Conservation (phyloP, 441 rosid genomes). For the Hura crepitans region DNA sequence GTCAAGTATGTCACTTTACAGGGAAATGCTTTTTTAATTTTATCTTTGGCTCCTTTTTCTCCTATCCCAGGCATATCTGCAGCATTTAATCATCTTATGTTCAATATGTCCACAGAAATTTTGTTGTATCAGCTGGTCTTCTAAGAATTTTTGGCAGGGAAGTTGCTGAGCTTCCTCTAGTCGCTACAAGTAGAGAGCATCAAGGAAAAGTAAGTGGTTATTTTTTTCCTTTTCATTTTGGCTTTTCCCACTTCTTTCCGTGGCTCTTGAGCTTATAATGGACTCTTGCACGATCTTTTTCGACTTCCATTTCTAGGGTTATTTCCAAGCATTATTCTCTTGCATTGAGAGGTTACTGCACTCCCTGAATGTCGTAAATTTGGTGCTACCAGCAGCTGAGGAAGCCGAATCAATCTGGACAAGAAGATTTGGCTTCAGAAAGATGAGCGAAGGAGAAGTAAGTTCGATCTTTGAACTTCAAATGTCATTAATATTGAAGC, state of each 20-base stretch:
- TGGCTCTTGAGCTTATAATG: slow-evolving; percentile 8
- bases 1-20: slow-evolving; percentile 55
- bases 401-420: slow-evolving; percentile 96
- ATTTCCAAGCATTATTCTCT: slow-evolving; percentile 77
- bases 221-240: not conserved
- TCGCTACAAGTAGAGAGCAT: slow-evolving; percentile 80
- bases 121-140: slow-evolving; percentile 90
- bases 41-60: slow-evolving; percentile 5
- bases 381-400: slow-evolving; percentile 96
- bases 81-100: slow-evolving; percentile 14
- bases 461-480: slow-evolving; percentile 20
- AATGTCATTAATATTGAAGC: not conserved
- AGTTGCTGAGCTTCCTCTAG: slow-evolving; percentile 98
- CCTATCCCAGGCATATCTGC: not conserved
- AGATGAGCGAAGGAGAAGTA: slow-evolving; percentile 66
- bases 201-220: slow-evolving; percentile 76
- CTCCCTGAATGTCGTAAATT: slow-evolving; percentile 66
- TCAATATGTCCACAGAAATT: slow-evolving; percentile 45
- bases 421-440: slow-evolving; percentile 77
- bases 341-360: slow-evolving; percentile 74
- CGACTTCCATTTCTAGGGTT: slow-evolving; percentile 47
- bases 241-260: not conserved
- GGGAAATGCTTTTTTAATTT: not conserved
- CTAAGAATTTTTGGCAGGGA: slow-evolving; percentile 83
- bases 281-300: not conserved